Evolutionary conservation across 441 rosid genomes (phyloP), one percentile per base, ranked within the genome.

Genomic region (Populus hybrid): DNA sequence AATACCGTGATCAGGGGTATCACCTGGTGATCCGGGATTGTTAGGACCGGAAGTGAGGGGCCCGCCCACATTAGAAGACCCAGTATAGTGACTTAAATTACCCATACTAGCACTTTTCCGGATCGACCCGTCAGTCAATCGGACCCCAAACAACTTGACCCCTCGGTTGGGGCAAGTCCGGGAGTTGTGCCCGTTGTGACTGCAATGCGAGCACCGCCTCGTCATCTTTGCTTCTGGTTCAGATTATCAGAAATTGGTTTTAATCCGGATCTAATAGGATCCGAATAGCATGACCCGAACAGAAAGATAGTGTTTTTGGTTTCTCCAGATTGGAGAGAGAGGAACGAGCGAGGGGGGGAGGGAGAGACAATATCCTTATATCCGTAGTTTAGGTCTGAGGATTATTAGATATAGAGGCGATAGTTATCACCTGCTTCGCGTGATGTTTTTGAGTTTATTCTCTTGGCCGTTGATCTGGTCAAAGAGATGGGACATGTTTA

Each of bases 51-150:
- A 78, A 5, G 76, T 84, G 65, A 78, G 74, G 16, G 86, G 80
- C 8, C 91, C 86, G 6, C 90, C 91, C 0, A 87, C 79, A 30
- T 88, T 83, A 32, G 91, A 81, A 9, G 94, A 91, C 34, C 91
- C 89, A 68, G 89, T 79, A 50, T 89, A 90, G 83, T 90, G 87
- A n/a, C 88, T 87, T 32, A 95, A 85, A 76, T 89, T 93, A 30
- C 98, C 93, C 95, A 93, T 91, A 79, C 99, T 95, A 69, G 98
- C 97, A 80, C 99, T 94, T 87, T 95, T 95, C 84, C 92, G 89
- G 68, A 95, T 95, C 74, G 95, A 90, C 70, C 97, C 97, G 75
- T 95, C 99, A 72, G 96, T 95, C 81, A 95, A 82, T 71, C 98
- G 80, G 24, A 95, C 98, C 7, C 99, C 99, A 78, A 95, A 95